Evolutionary conservation across 2,329 filamentous ascomycete species (phyloP).

Genomic region (Exophiala phaeomuriformis): DNA sequence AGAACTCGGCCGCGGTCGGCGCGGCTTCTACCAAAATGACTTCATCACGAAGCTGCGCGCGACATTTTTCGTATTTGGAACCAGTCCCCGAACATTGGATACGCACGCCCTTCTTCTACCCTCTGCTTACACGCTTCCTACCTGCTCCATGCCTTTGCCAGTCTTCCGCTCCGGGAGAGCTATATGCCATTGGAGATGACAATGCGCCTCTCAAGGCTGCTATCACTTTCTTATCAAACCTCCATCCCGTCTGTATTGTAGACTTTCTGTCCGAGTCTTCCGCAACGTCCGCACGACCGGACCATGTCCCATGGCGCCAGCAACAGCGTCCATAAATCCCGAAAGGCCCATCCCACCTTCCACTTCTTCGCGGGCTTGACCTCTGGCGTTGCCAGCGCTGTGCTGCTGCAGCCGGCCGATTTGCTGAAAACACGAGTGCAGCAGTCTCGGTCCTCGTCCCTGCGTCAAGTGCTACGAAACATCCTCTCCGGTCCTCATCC

Average conservation of each 20-base stretch:
- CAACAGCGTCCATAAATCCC: constrained; percentile 11
- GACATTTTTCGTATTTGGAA: background rate
- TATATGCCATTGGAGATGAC: background rate
- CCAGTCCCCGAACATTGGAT: background rate
- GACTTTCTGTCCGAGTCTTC: background rate
- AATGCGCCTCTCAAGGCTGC: background rate
- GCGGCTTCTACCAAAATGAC: background rate
- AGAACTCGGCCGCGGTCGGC: background rate
- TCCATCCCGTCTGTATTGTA: background rate
- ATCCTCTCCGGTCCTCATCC: constrained; percentile 62
- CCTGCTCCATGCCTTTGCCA: background rate
- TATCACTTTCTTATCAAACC: background rate
- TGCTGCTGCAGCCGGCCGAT: constrained; percentile 89
- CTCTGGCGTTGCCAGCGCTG: constrained; percentile 79
- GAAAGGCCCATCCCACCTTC: constrained; percentile 44
- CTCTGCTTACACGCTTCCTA: background rate
- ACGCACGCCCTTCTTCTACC: background rate
- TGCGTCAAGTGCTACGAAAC: constrained; percentile 60
- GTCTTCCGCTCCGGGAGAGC: background rate
- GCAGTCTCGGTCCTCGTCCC: constrained; percentile 66
- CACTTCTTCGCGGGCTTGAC: constrained; percentile 84
- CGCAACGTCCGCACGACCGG: background rate
- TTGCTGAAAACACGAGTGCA: constrained; percentile 94
- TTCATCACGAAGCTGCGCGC: background rate
- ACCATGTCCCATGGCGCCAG: constrained; percentile 20